phyloP scores from a whole-genome alignment of 176 grass and related monocot species.

The Metroxylon sagu region DNA sequence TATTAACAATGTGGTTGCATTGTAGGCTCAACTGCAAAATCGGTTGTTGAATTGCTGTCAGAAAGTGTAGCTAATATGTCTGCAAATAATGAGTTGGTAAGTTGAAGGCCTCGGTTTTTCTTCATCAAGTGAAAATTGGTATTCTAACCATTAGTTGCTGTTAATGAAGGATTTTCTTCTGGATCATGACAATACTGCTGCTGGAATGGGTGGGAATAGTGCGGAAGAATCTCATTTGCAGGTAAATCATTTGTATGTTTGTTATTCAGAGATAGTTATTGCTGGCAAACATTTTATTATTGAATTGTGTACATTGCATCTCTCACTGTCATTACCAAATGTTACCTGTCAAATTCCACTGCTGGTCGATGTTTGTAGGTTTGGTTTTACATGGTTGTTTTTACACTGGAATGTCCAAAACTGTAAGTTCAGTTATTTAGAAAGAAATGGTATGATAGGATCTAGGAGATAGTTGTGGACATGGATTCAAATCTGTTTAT shows the following conservation, averaged over 20 bases:
- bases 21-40: slow-evolving; percentile 71
- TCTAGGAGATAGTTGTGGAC: too few species aligned
- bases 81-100: slow-evolving; percentile 66
- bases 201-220: slow-evolving; percentile 35
- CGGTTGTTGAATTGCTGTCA: slow-evolving; percentile 83
- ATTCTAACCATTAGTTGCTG: neutral
- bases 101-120: slow-evolving; percentile 3
- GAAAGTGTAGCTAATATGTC: slow-evolving; percentile 81
- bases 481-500: too few species aligned
- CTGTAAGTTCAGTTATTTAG: too few species aligned
- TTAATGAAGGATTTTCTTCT: slow-evolving; percentile 72
- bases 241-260: slow-evolving; percentile 27
- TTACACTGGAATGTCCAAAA: too few species aligned
- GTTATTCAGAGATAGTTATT: neutral
- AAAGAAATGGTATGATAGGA: too few species aligned
- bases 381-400: too few species aligned
- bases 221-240: slow-evolving; percentile 33
- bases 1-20: slow-evolving; percentile 17
- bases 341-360: too few species aligned
- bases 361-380: too few species aligned
- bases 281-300: too few species aligned
- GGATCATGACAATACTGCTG: slow-evolving; percentile 69
- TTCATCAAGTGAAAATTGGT: too few species aligned
- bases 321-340: too few species aligned
- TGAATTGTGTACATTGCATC: too few species aligned